Base-by-base conservation (phyloP, 768 basidiomycete species). In the Termitomyces sp. region DNA sequence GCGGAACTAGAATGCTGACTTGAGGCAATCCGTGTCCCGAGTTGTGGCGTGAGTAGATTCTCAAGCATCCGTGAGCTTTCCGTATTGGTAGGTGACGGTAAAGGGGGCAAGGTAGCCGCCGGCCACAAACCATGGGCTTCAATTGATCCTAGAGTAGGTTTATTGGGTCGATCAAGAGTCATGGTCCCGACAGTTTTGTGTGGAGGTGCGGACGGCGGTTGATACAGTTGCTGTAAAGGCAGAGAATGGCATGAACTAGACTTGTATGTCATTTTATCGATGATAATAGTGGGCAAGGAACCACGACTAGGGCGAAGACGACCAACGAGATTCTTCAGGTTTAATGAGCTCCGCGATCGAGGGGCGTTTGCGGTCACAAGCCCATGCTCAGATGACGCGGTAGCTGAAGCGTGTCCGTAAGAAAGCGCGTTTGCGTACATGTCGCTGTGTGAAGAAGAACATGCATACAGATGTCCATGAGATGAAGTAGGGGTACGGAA, bases 41-140 rank as follows among this genome's bases (percentile, higher is more conserved):
- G 42, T 35, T 65, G 65, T 16, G 70, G 72, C 40, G 69, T 68
- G n/a, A 73, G 63, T 21, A 73, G 60, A 12, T 68, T 65, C 55
- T 70, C 71, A 0, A 66, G 59, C 56, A 66, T 65, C 19, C 65
- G 62, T 19, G 71, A 73, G 53, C 60, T 59, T 29, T 71, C 68
- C 2, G 68, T 70, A 3, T 65, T 59, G 1, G 65, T 66, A 34
- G 72, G 70, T 0, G 71, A 70, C 8, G 66, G 63, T 16, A 65
- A 31, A 16, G 65, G 59, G 0, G 69, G 69, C n/a, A 68, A 62
- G 1, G 63, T 66, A 21, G 62, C 60, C 25, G 69, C 53, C 4
- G 66, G 67, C 70, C 71, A 71, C 9, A 64, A 56, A 27, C 52
- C 35, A 31, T 51, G 43, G 21, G 46, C 21, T 41, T 43, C 37